Evolutionary conservation across 2,329 filamentous ascomycete genomes (phyloP), one percentile per base, ranked within the genome.

Genomic region (Fusarium pseudoanthophilum): DNA sequence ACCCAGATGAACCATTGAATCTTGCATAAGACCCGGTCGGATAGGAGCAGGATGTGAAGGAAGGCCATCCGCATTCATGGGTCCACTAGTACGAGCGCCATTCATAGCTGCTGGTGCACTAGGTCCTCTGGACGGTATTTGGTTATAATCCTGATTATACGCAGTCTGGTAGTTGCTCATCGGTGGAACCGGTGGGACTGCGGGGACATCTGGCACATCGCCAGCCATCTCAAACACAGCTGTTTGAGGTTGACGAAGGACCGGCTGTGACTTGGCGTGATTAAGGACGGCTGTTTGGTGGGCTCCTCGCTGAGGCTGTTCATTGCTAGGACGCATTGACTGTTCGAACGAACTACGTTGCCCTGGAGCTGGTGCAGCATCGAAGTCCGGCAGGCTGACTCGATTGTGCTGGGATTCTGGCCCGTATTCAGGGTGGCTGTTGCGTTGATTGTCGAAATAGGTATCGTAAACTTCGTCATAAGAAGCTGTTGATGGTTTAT

Each of bases 181-280:
- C 18, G 60, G 57, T 21, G 70, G 71, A 36, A 79, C 71, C 21
- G 75, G 67, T 61, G 82, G 87, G 78, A 86, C 82, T 45, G 83
- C 84, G 16, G 91, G 90, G 36, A 91, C 81, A 6, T 85, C 83
- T 28, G 89, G 89, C 26, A 86, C 85, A 74, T 93, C 91, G 32
- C 84, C 87, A 4, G 89, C 90, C 87, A 95, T 92, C 77, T 94
- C 93, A 74, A 94, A 94, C 3, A 93, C 87, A 14, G 92, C 92
- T 5, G 89, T 86, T 75, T 93, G 90, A 7, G 88, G 87, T 73
- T 90, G 87, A 40, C 89, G 86, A 65, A 92, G 82, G 77, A 92
- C 88, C 36, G 91, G 91, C 77, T 93, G 91, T 16, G 91, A 93
- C 72, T 91, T 91, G 21, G 90, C 89, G 67, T 88, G 87, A 66